Percentiles rank a stretch among this genome's conserved stretches.
Evolutionary conservation across 169 alveolate genomes (phyloP).

Genomic region (Eimeria maxima): DNA sequence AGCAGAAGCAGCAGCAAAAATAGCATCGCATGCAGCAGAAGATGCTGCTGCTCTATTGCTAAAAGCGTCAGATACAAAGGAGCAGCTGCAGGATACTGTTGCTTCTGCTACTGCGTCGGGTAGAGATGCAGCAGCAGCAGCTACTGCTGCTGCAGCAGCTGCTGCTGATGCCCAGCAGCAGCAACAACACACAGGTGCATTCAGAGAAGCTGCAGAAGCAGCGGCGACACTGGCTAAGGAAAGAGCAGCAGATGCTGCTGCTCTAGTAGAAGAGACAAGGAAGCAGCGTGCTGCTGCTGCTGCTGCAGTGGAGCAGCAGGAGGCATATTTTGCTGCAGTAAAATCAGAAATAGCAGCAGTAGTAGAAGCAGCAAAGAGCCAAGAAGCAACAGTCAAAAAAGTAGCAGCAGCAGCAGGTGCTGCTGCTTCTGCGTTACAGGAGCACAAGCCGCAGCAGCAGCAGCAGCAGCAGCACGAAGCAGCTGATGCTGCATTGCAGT

Average conservation of each 20-base stretch:
- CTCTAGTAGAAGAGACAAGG: neutral
- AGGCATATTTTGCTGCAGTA: neutral
- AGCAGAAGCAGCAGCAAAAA: neutral
- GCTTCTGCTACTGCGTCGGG: neutral
- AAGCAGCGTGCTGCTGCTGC: conserved; percentile 4
- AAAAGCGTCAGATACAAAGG: neutral
- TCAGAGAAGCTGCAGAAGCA: neutral
- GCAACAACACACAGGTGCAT: neutral
- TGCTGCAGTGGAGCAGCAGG: neutral
- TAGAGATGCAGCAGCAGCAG: conserved; percentile 6
- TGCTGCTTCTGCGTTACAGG: neutral
- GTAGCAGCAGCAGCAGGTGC: neutral
- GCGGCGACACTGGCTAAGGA: neutral
- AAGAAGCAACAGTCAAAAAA: neutral
- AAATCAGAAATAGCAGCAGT: neutral
- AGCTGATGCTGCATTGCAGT: neutral
- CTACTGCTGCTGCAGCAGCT: neutral
- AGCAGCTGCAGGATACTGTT: neutral
- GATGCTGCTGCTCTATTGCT: neutral
- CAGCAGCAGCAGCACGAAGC: neutral
- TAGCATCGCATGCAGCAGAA: neutral
- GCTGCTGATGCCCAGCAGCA: neutral
- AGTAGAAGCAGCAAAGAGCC: neutral
- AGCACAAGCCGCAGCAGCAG: neutral
- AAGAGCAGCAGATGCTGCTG: neutral